Base-by-base conservation (phyloP, 1,284 basidiomycete species). In the Neolentinus lepideus region DNA sequence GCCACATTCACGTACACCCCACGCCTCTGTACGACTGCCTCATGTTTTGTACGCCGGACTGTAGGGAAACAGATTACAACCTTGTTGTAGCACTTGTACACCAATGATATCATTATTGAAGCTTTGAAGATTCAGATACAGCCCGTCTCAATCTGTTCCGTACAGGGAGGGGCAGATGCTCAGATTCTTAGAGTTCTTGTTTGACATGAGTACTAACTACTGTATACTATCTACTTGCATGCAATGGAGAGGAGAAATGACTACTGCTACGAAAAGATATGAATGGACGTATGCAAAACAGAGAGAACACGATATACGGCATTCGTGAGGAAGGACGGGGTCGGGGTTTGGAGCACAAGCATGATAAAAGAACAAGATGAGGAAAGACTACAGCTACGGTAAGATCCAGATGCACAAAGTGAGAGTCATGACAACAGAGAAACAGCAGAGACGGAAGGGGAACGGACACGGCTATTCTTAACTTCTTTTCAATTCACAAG, bases 251-350 rank as follows among this genome's bases (percentile, higher is more conserved):
- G 10, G 47, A 26, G 50, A 55, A 56, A 47, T 50, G 47, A 60
- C 68, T 73, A 74, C 68, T 69, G 65, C 68, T 69, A 73, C 70
- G 64, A 67, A 71, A 70, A 68, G 64, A 61, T 55, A 57, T 54
- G 21, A 50, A 54, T 43, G 45, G 54, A 48, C 45, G 43, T 19
- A 47, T 29, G 48, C 56, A 62, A 52, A 51, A 52, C 57, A 57
- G 24, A 33, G 6, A 26, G 27, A n/a, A 25, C 4, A 52, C 54
- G 12, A 52, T 45, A 55, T 22, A 54, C 60, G 36, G 54, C 19
- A 54, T 36, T 25, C 22, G 35, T 21, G n/a, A 38, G 35, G 52
- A 16, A 56, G 50, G 54, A 63, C 25, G 16, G 6, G 51, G 33
- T 11, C n/a, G 27, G 57, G 47, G 56, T 57, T 47, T 52, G 58